Evolutionary conservation across 306 rosid genomes (phyloP), one percentile per base, ranked within the genome.

Genomic region (Inga oerstediana): DNA sequence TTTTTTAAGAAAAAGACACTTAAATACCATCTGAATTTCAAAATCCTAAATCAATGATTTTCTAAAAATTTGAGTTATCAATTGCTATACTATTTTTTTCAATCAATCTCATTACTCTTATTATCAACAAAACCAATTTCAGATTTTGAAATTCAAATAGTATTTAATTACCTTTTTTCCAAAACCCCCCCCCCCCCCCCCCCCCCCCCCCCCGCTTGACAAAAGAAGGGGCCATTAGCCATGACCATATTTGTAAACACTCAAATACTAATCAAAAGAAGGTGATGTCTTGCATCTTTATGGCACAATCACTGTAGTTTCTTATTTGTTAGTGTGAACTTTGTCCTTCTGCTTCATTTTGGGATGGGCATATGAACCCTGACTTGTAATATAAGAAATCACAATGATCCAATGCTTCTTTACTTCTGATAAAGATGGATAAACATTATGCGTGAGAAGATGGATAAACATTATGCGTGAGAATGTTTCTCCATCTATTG

Each of bases 401-500:
- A n/a, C 66, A 37, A 6, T 39, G 43, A 39, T 54, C 34, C 35
- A 12, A 7, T 34, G 17, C 48, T 85, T 19, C 32, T 72, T 85
- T 76, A 65, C 77, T 79, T 66, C 17, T 77, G 70, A 79, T 44
- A 48, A 27, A 70, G 77, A 78, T 75, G 48, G 19, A 64, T 45
- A 72, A 24, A 70, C 34, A 49, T 39, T 39, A 37, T 48, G 54
- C 17, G 13, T 48, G 54, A 48, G 54, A 44, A 51, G 77, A 78
- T 75, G 48, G 19, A 64, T 45, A 72, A 24, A 70, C 34, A 49
- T 39, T 39, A 37, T 48, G 54, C 17, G 13, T 48, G 54, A 48
- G 54, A 44, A 51, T 51, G 58, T 4, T 43, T 44, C 2, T 51
- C 58, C n/a, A 17, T 52, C 71, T 89, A 93, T 39, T 89, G 82